Conservation (phyloP, 805 yeast species). For the Debaryomyces maramus region DNA sequence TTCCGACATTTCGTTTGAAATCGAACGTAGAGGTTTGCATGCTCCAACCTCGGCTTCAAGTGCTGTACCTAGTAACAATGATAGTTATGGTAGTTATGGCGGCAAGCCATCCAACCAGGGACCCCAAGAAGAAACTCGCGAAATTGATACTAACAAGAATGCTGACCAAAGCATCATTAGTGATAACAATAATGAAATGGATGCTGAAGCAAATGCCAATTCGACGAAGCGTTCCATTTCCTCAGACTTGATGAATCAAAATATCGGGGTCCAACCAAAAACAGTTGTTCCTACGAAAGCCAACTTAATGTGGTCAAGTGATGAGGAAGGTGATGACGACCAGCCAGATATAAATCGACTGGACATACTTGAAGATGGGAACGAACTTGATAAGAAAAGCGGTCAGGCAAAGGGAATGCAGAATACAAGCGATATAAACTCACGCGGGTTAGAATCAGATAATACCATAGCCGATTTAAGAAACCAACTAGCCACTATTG, state of each 20-base stretch:
- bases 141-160: neutral
- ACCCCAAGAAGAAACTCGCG: neutral
- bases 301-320: constrained; percentile 84
- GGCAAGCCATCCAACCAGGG: neutral
- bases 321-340: constrained; percentile 56
- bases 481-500: constrained; percentile 17
- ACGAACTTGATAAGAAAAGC: constrained; percentile 4
- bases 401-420: neutral
- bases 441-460: constrained; percentile 46
- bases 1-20: constrained; percentile 83
- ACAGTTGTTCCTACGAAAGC: constrained; percentile 85
- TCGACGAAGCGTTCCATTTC: constrained; percentile 6
- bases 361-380: constrained; percentile 8
- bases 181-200: neutral
- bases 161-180: neutral
- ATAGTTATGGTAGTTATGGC: neutral
- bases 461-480: constrained; percentile 32
- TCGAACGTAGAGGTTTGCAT: constrained; percentile 71
- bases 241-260: constrained; percentile 13
- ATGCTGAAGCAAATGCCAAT: constrained; percentile 3
- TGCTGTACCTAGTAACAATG: neutral
- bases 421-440: neutral
- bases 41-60: constrained; percentile 11
- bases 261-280: constrained; percentile 55
- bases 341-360: constrained; percentile 5